These are phyloP conservation scores for Pseudogymnoascus sp. DNA, from an alignment of 2,329 filamentous ascomycete species.

Conservation along the genomic window DNA sequence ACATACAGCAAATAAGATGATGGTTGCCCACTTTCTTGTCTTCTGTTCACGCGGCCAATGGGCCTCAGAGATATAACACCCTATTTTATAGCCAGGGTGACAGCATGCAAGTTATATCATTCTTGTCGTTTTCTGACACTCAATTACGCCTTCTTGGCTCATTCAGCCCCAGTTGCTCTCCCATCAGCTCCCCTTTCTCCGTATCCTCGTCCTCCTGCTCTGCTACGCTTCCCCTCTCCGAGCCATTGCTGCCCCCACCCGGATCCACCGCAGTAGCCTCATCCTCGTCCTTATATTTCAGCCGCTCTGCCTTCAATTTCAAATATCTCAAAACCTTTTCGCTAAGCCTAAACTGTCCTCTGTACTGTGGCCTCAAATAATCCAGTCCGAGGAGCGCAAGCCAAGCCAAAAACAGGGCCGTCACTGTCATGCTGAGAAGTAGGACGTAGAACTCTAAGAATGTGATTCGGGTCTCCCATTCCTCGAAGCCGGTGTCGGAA, in stretches of 20 bases:
- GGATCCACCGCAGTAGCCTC: background rate
- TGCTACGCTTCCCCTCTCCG: background rate
- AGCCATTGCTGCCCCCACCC: background rate
- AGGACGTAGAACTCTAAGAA: background rate
- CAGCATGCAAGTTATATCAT: background rate
- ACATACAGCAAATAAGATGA: background rate
- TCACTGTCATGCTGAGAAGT: background rate
- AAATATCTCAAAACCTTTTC: background rate
- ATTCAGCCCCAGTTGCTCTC: background rate
- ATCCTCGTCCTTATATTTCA: background rate
- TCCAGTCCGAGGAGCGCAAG: background rate
- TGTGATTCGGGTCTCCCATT: slow-evolving; percentile 2
- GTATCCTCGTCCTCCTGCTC: background rate
- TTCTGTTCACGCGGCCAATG: background rate
- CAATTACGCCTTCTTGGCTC: background rate
- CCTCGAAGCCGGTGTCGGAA: background rate
- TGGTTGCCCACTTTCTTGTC: background rate
- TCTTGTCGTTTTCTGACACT: background rate
- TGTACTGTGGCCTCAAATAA: background rate
- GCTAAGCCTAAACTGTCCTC: background rate
- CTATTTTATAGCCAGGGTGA: background rate
- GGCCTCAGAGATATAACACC: background rate
- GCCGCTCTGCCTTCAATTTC: background rate
- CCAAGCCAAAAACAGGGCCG: background rate
- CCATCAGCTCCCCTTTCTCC: background rate